Percentiles rank a stretch among this genome's conserved stretches.
Evolutionary conservation across 1,284 basidiomycete genomes (phyloP).

Genomic region (Neotropicomus parvogracilis): DNA sequence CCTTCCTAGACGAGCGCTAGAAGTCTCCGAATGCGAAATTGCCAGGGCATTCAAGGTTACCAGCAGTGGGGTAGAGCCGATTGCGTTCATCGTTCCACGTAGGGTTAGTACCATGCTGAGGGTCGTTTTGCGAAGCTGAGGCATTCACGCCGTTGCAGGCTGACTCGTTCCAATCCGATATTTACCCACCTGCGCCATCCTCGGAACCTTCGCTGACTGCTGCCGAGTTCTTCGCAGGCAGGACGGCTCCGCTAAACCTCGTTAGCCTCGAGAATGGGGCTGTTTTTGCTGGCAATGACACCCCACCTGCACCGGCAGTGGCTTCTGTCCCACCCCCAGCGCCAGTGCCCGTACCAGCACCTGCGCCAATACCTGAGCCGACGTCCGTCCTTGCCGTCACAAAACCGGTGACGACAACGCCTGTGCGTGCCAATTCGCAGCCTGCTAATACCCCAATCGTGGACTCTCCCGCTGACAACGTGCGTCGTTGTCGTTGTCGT

Average conservation of each 20-base stretch:
- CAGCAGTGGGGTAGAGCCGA: slow-evolving; percentile 75
- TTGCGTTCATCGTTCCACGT: slow-evolving; percentile 91
- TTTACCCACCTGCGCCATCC: slow-evolving; percentile 89
- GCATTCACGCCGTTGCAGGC: slow-evolving; percentile 42
- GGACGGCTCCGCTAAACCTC: slow-evolving; percentile 68
- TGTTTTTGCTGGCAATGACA: slow-evolving; percentile 36
- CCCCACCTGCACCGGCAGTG: slow-evolving; percentile 26
- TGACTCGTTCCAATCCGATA: slow-evolving; percentile 89
- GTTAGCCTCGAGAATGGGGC: slow-evolving; percentile 61
- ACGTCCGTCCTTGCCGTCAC: slow-evolving; percentile 11
- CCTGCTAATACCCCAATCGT: slow-evolving; percentile 23
- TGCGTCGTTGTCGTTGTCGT: slow-evolving; percentile 22
- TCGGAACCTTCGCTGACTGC: slow-evolving; percentile 77
- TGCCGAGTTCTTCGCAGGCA: slow-evolving; percentile 85
- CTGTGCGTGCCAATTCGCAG: slow-evolving; percentile 17
- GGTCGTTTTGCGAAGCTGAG: background rate
- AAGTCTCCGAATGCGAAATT: slow-evolving; percentile 90
- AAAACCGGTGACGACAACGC: slow-evolving; percentile 7
- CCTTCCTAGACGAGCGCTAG: slow-evolving; percentile 87
- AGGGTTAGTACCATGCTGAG: slow-evolving; percentile 49
- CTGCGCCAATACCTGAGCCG: slow-evolving; percentile 18
- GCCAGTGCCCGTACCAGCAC: slow-evolving; percentile 14
- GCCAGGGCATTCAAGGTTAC: slow-evolving; percentile 92
- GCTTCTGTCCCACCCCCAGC: slow-evolving; percentile 24
- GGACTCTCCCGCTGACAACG: slow-evolving; percentile 20